These are phyloP conservation scores for Capsicum rhomboideum DNA, from an alignment of 257 asterid genomes.

Conservation along the genomic window DNA sequence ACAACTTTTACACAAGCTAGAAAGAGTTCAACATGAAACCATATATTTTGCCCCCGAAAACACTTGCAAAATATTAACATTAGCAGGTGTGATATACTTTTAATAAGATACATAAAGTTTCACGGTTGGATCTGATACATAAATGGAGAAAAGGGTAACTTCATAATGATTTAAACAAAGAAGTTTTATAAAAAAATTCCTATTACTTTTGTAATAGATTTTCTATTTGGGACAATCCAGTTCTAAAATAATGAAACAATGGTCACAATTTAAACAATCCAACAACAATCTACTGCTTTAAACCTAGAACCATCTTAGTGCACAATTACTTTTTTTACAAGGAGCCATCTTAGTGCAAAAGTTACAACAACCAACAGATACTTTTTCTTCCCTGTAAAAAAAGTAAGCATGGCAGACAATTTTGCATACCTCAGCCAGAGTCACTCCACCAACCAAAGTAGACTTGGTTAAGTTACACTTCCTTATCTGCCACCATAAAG, in stretches of 20 bases:
- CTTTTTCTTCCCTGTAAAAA: background rate
- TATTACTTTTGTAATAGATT: background rate
- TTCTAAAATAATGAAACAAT: background rate
- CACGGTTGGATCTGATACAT: background rate
- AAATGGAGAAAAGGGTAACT: background rate
- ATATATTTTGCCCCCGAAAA: background rate
- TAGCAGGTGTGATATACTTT: background rate
- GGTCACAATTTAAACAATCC: background rate
- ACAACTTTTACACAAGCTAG: background rate
- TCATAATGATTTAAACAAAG: background rate
- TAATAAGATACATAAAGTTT: background rate
- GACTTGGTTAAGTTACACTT: conserved; percentile 69
- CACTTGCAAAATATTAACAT: background rate
- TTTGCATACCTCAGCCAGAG: conserved; percentile 58
- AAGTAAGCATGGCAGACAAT: background rate
- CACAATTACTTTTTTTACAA: background rate
- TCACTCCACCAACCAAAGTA: conserved; percentile 52
- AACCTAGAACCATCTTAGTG: background rate
- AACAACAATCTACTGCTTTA: background rate
- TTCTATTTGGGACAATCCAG: background rate
- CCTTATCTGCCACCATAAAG: conserved; percentile 34
- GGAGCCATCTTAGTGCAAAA: background rate
- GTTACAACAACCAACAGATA: background rate
- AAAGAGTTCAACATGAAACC: background rate
- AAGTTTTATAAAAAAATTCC: background rate